phyloP scores from a whole-genome alignment of 805 yeast species.

The Deakozyma indianensis region DNA sequence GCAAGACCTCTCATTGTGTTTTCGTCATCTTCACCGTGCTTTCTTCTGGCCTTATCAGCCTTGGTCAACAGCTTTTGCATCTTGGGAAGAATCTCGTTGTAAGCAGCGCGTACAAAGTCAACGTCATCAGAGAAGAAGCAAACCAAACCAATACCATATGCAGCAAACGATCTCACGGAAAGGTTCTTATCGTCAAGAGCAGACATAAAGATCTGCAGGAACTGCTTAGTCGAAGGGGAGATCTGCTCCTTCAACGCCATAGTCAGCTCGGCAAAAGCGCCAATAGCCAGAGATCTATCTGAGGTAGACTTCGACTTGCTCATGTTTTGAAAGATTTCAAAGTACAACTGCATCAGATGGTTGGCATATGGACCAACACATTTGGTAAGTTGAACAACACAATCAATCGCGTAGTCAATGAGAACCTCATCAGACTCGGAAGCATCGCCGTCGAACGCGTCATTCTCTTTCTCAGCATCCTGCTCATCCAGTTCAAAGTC shows the following conservation, averaged over 20 bases:
- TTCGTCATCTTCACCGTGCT: constrained; percentile 37
- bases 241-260: constrained; percentile 48
- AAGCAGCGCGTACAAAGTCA: constrained; percentile 45
- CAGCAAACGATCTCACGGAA: constrained; percentile 89
- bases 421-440: constrained; percentile 49
- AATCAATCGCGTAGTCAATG: constrained; percentile 76
- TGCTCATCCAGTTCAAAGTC: constrained; percentile 41
- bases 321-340: neutral
- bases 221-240: constrained; percentile 54
- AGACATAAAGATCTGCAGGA: constrained; percentile 47
- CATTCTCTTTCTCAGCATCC: constrained; percentile 41
- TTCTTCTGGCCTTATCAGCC: constrained; percentile 49
- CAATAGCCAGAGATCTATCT: constrained; percentile 74
- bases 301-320: constrained; percentile 35
- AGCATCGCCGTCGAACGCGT: constrained; percentile 20
- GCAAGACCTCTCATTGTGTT: constrained; percentile 75
- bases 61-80: constrained; percentile 61
- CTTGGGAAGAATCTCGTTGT: constrained; percentile 52
- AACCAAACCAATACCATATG: constrained; percentile 85
- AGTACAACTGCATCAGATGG: constrained; percentile 36
- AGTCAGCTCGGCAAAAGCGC: constrained; percentile 82
- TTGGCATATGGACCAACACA: constrained; percentile 66
- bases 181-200: constrained; percentile 64
- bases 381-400: constrained; percentile 57
- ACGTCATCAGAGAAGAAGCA: constrained; percentile 37